phyloP scores from a whole-genome alignment of 2,329 filamentous ascomycete species.

The Proliferodiscus dingleyae region DNA sequence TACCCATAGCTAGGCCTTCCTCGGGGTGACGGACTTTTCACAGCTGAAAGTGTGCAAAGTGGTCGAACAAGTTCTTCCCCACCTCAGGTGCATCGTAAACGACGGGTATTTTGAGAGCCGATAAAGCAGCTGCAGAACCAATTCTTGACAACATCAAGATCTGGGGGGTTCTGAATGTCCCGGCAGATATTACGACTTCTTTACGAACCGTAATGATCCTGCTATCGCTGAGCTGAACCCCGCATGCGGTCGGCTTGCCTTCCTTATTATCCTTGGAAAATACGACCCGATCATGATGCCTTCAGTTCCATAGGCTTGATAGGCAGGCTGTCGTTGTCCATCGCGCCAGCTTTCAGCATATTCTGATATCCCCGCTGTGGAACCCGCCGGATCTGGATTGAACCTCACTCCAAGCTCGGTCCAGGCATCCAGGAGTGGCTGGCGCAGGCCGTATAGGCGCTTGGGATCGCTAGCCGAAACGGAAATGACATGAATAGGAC shows the following conservation, averaged over 20 bases:
- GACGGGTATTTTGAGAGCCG: conserved; percentile 42
- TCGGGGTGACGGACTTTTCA: conserved; percentile 13
- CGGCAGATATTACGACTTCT: conserved; percentile 45
- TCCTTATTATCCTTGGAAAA: background rate
- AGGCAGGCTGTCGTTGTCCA: conserved; percentile 28
- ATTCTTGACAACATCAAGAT: conserved; percentile 41
- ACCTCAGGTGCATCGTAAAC: conserved; percentile 57
- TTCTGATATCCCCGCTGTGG: conserved; percentile 29
- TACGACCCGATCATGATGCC: conserved; percentile 19
- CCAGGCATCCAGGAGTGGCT: conserved; percentile 36
- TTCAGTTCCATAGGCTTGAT: conserved; percentile 25
- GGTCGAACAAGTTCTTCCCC: conserved; percentile 42
- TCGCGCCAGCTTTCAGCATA: conserved; percentile 29
- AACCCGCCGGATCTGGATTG: conserved; percentile 27
- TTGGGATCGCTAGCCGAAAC: conserved; percentile 28
- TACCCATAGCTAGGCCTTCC: conserved; percentile 9
- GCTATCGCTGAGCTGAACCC: conserved; percentile 13
- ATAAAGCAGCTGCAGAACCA: conserved; percentile 35
- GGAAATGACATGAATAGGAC: conserved; percentile 24
- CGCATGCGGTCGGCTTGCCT: background rate
- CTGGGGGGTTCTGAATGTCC: conserved; percentile 41
- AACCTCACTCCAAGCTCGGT: conserved; percentile 28
- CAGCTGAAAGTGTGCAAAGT: conserved; percentile 2
- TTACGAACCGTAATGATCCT: conserved; percentile 26
- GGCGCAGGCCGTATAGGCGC: conserved; percentile 37